Conservation (phyloP, 2,329 filamentous ascomycete species). For the Canariomyces notabilis region DNA sequence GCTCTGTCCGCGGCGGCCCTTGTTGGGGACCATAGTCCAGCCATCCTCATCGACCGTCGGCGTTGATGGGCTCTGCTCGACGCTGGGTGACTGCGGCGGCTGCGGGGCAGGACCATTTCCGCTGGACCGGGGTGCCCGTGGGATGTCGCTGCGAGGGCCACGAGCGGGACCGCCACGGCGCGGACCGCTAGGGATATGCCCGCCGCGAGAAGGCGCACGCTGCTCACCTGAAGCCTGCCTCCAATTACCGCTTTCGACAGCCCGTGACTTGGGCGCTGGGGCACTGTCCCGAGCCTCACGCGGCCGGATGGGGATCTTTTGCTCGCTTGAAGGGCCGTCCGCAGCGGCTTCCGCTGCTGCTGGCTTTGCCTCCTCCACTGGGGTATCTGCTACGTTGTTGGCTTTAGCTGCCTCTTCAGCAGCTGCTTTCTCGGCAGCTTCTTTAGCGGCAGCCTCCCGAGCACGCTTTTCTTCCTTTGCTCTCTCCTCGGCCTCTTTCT, state of each 20-base stretch:
- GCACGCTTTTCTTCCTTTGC: slow-evolving; percentile 69
- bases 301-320: slow-evolving; percentile 40
- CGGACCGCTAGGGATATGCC: slow-evolving; percentile 34
- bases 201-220: slow-evolving; percentile 43
- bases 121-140: slow-evolving; percentile 46
- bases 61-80: slow-evolving; percentile 30
- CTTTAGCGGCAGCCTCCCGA: slow-evolving; percentile 56
- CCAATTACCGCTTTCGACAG: slow-evolving; percentile 57
- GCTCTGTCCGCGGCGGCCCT: slow-evolving; percentile 34
- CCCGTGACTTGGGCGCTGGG: slow-evolving; percentile 47
- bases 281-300: slow-evolving; percentile 37
- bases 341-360: slow-evolving; percentile 28
- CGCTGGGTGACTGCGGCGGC: slow-evolving; percentile 33
- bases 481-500: slow-evolving; percentile 83
- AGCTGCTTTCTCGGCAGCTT: slow-evolving; percentile 30
- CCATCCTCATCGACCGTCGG: slow-evolving; percentile 53
- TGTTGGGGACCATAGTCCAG: slow-evolving; percentile 55
- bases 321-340: slow-evolving; percentile 37
- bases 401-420: slow-evolving; percentile 33
- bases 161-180: slow-evolving; percentile 41
- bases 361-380: slow-evolving; percentile 24
- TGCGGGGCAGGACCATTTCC: slow-evolving; percentile 36
- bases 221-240: slow-evolving; percentile 47
- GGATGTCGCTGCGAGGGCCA: slow-evolving; percentile 42
- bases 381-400: slow-evolving; percentile 25